phyloP scores from a whole-genome alignment of 2,329 filamentous ascomycete species.

The Aspergillus thermomutatus region DNA sequence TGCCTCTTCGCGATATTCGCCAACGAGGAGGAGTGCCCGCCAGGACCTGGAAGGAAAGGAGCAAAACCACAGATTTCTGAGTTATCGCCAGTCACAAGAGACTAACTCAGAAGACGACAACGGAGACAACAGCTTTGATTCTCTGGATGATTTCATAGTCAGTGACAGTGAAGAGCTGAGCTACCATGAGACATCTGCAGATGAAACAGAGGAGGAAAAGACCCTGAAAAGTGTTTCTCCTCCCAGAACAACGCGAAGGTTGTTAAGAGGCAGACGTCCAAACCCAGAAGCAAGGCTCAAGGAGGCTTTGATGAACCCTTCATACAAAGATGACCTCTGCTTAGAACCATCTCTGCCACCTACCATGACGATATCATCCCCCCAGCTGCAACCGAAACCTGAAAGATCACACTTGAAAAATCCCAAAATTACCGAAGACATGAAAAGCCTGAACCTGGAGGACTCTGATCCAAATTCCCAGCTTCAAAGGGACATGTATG shows the following conservation, averaged over 20 bases:
- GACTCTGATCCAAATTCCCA: slow-evolving; percentile 20
- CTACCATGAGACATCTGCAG: slow-evolving; percentile 30
- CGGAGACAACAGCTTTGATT: slow-evolving; percentile 32
- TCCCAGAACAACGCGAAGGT: slow-evolving; percentile 26
- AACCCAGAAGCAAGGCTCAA: slow-evolving; percentile 14
- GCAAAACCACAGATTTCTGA: slow-evolving; percentile 9
- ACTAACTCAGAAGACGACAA: slow-evolving; percentile 22
- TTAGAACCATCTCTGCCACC: slow-evolving; percentile 20
- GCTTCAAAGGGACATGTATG: slow-evolving; percentile 12
- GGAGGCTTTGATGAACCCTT: slow-evolving; percentile 10
- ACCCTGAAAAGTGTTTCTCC: slow-evolving; percentile 14
- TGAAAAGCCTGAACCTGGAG: slow-evolving; percentile 19
- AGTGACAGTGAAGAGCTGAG: slow-evolving; percentile 39
- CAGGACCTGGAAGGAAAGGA: slow-evolving; percentile 11
- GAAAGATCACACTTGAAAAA: slow-evolving; percentile 21
- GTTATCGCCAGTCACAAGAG: slow-evolving; percentile 16
- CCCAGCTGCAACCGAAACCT: slow-evolving; percentile 11
- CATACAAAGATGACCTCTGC: slow-evolving; percentile 11
- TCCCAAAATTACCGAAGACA: slow-evolving; percentile 19
- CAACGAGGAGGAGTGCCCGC: slow-evolving; percentile 13
- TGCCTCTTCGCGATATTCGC: slow-evolving; percentile 17
- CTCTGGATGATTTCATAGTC: slow-evolving; percentile 41
- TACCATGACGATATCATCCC: slow-evolving; percentile 13
- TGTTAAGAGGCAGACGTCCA: slow-evolving; percentile 35
- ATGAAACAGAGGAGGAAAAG: slow-evolving; percentile 27